Base-by-base conservation (phyloP, 2,329 filamentous ascomycete species). In the Cryphonectria radicalis region DNA sequence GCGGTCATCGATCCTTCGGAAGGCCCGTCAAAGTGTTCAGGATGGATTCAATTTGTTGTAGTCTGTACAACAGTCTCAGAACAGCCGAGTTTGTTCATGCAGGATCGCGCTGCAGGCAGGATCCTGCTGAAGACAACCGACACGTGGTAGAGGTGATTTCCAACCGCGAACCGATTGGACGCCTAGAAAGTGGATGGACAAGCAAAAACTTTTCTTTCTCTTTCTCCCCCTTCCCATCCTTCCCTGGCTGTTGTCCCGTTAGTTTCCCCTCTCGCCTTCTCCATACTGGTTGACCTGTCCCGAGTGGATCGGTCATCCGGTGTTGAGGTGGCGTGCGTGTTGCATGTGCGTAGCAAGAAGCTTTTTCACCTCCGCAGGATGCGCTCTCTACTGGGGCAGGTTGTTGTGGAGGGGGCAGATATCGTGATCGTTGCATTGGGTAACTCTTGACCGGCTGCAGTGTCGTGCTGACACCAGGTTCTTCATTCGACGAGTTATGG, bases 381-480 rank as follows among this genome's bases (percentile, higher is more conserved):
- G 55, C 63, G 46, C 46, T 50, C 46, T 43, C 28, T 46, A 28
- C 43, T 13, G 22, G 43, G 8, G 11, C 42, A 46, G n/a, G 3
- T 7, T 65, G 42, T 43, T 35, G 63, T 50, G 43, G 43, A 35
- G 75, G 74, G 75, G 74, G 75, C 74, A 85, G 83, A 74, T 80
- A 85, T 74, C 83, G 84, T 73, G 82, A 83, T 76, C 83, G 77
- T 76, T 71, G 68, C 75, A 65, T 67, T 66, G 72, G 74, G 73
- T 72, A 37, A 72, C 50, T 67, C 66, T 42, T 71, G 43, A 71
- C 71, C 71, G 71, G 69, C 71, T 73, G 71, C 71, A 73, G 60
- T 66, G 40, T 62, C 59, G 69, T 66, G 71, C 71, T 73, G 68
- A 73, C 71, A 69, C 63, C 32, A 63, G 62, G 69, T 40, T 19